Conservation (phyloP, 306 rosid species). For the Rosa persica region DNA sequence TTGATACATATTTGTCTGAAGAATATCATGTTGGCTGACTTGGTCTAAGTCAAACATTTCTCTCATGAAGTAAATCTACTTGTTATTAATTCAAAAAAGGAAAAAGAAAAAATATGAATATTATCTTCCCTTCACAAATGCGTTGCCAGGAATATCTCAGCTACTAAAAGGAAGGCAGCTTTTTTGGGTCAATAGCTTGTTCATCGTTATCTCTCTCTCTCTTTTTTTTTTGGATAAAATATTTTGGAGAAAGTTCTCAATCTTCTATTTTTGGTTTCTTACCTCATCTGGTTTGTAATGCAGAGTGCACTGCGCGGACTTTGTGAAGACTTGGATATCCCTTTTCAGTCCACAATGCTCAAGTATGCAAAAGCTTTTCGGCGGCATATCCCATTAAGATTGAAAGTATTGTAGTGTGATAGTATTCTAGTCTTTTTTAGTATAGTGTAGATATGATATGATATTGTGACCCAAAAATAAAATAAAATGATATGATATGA, state of each 20-base stretch:
- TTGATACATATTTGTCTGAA: not conserved
- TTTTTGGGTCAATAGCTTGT: not conserved
- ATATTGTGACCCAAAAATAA: too few species aligned
- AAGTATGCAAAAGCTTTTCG: slow-evolving; percentile 41
- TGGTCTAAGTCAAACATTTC: not conserved
- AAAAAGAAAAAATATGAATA: not conserved
- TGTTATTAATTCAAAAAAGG: not conserved
- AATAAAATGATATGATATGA: too few species aligned
- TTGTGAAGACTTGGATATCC: slow-evolving; percentile 69
- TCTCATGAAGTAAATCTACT: not conserved
- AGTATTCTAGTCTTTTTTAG: not conserved
- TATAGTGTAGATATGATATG: not conserved
- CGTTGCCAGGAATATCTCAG: not conserved
- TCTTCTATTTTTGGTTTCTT: not conserved
- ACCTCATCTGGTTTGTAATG: slow-evolving; percentile 22
- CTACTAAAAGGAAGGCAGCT: not conserved
- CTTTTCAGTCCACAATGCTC: slow-evolving; percentile 74
- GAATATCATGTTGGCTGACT: not conserved
- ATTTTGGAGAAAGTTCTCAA: slow-evolving; percentile 12
- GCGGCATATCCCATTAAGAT: slow-evolving; percentile 6
- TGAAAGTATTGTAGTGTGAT: not conserved
- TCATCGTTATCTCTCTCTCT: not conserved
- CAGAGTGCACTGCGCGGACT: slow-evolving; percentile 67
- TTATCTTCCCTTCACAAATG: not conserved
- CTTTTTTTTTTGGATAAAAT: not conserved